phyloP scores from a whole-genome alignment of 805 yeast species.

The Candida nanaspora region DNA sequence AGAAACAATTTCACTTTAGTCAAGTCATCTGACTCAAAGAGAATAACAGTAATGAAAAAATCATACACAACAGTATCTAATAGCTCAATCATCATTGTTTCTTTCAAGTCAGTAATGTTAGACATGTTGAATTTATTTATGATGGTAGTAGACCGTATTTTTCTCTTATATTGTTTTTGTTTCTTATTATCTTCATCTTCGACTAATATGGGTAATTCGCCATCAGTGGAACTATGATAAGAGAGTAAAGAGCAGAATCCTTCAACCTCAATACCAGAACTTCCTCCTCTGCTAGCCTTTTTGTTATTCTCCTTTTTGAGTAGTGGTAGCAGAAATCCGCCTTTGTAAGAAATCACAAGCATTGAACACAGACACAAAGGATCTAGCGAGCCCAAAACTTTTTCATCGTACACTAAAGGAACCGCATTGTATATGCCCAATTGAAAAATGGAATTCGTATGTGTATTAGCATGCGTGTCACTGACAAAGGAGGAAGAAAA shows the following conservation, averaged over 20 bases:
- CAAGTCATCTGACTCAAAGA: slow-evolving; percentile 2
- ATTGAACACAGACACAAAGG: slow-evolving; percentile 47
- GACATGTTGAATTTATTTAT: slow-evolving; percentile 30
- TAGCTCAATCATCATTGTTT: slow-evolving; percentile 30
- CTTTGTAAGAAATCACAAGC: slow-evolving; percentile 38
- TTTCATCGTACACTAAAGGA: slow-evolving; percentile 21
- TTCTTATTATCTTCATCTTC: slow-evolving; percentile 37
- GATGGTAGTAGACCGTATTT: slow-evolving; percentile 28
- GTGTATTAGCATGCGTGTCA: background rate
- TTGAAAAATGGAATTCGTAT: slow-evolving; percentile 27
- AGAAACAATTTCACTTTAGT: slow-evolving; percentile 7
- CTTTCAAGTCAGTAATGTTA: slow-evolving; percentile 21
- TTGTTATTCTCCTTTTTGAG: slow-evolving; percentile 2
- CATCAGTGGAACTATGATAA: slow-evolving; percentile 40
- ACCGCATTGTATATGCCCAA: slow-evolving; percentile 47
- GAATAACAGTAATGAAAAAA: slow-evolving; percentile 30
- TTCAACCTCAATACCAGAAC: slow-evolving; percentile 5
- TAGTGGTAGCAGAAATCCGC: slow-evolving; percentile 35
- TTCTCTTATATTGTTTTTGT: slow-evolving; percentile 20
- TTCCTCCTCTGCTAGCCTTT: slow-evolving; percentile 1
- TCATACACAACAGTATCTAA: slow-evolving; percentile 45
- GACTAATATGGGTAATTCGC: slow-evolving; percentile 47
- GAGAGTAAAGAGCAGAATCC: slow-evolving; percentile 39
- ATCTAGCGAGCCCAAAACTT: slow-evolving; percentile 41
- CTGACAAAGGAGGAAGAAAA: slow-evolving; percentile 3